Evolutionary conservation across 768 basidiomycete species (phyloP).

Genomic region (Amanita pallidorosea): DNA sequence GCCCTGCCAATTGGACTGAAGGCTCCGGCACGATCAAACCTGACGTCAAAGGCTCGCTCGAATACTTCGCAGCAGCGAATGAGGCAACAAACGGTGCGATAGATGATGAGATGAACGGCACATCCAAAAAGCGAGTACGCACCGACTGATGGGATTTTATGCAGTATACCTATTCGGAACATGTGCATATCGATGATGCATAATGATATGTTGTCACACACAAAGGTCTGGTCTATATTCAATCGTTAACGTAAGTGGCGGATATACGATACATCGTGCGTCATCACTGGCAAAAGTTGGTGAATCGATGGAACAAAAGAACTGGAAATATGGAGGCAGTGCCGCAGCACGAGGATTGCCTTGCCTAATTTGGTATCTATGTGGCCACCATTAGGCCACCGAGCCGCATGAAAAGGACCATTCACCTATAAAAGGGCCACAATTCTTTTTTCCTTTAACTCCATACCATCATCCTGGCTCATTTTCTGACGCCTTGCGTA

Average conservation of each 20-base stretch:
- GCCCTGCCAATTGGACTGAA: slow-evolving; percentile 85
- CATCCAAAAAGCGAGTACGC: slow-evolving; percentile 49
- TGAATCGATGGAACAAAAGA: background rate
- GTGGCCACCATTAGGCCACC: background rate
- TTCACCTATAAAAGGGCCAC: background rate
- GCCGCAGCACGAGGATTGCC: background rate
- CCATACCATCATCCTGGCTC: background rate
- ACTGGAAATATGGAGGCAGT: background rate
- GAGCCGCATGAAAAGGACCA: background rate
- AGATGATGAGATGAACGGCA: slow-evolving; percentile 10
- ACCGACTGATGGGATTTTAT: slow-evolving; percentile 23
- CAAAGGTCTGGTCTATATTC: no score
- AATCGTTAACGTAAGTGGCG: no score
- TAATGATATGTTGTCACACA: no score
- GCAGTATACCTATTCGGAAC: no score
- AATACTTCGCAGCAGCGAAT: slow-evolving; percentile 48
- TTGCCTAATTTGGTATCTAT: background rate
- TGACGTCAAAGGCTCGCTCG: slow-evolving; percentile 59
- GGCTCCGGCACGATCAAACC: slow-evolving; percentile 77
- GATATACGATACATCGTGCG: no score
- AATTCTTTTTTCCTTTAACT: background rate
- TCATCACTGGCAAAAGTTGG: no score
- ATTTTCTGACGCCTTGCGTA: background rate
- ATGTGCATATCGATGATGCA: background rate
- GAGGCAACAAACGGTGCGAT: slow-evolving; percentile 7